These are phyloP conservation scores for Orbilia blumenaviensis DNA, from an alignment of 2,329 filamentous ascomycete genomes.

Conservation along the genomic window DNA sequence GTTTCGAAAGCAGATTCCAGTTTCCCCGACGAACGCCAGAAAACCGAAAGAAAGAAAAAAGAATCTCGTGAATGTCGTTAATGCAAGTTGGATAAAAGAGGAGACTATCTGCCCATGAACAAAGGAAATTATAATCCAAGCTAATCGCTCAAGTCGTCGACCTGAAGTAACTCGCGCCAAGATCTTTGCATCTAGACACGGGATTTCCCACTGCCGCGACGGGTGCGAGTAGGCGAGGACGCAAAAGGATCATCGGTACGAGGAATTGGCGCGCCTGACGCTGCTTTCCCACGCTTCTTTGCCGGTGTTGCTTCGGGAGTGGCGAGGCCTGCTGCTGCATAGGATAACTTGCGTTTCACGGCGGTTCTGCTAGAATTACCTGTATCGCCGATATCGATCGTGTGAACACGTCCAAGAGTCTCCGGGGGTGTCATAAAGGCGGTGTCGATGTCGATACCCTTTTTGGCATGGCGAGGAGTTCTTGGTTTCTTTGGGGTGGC, in stretches of 20 bases:
- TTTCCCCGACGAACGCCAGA: slow-evolving; percentile 42
- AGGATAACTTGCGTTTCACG: slow-evolving; percentile 47
- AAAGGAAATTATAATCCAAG: slow-evolving; percentile 12
- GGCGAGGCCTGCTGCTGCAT: slow-evolving; percentile 21
- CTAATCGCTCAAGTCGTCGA: background rate
- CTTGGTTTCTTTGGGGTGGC: slow-evolving; percentile 31
- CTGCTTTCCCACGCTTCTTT: slow-evolving; percentile 39
- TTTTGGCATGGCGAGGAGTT: slow-evolving; percentile 36
- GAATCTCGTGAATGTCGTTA: slow-evolving; percentile 42
- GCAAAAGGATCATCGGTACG: slow-evolving; percentile 32
- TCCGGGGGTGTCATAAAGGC: slow-evolving; percentile 43
- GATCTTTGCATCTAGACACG: slow-evolving; percentile 23
- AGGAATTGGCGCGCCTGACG: background rate
- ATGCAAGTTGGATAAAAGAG: slow-evolving; percentile 11
- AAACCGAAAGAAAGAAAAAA: slow-evolving; percentile 2
- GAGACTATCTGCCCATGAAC: slow-evolving; percentile 6
- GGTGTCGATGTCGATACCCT: slow-evolving; percentile 29
- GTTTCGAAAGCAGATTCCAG: slow-evolving; percentile 23
- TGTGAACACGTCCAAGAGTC: slow-evolving; percentile 35
- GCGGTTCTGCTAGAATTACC: slow-evolving; percentile 13
- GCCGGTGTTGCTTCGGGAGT: slow-evolving; percentile 51
- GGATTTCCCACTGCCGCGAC: slow-evolving; percentile 23
- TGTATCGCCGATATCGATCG: slow-evolving; percentile 3
- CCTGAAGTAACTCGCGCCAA: background rate
- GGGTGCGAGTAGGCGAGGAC: slow-evolving; percentile 20